phyloP scores from a whole-genome alignment of 106 monocot genomes.

The Dendrobium catenatum region DNA sequence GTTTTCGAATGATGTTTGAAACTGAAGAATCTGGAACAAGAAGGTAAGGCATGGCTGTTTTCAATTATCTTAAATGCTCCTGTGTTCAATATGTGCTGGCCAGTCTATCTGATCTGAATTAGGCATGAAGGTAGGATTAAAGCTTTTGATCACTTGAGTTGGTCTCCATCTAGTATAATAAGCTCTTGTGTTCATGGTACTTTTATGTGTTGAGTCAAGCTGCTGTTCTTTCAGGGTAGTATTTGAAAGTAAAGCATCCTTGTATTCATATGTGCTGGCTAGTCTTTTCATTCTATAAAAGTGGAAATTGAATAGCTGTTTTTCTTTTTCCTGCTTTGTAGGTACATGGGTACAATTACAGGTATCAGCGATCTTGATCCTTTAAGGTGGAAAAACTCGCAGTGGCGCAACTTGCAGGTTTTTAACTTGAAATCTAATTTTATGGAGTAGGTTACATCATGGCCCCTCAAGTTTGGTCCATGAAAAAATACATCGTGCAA shows the following conservation, averaged over 20 bases:
- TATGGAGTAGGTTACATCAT: neutral
- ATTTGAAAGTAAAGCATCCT: neutral
- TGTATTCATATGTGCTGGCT: neutral
- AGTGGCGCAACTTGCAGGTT: constrained; percentile 96
- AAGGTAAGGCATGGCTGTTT: constrained; percentile 28
- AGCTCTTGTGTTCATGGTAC: neutral
- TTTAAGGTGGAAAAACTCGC: constrained; percentile 91
- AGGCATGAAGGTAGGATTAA: too few relatives aligned
- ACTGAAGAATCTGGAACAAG: constrained; percentile 90
- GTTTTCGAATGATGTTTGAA: constrained; percentile 90
- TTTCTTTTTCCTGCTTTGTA: constrained; percentile 18
- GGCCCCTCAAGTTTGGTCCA: neutral
- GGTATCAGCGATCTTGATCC: constrained; percentile 90
- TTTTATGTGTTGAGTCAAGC: neutral
- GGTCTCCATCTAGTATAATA: neutral
- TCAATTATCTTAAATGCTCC: neutral
- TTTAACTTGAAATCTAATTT: neutral
- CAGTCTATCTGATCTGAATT: too few relatives aligned
- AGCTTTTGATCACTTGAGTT: neutral
- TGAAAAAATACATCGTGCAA: neutral
- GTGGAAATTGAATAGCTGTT: neutral
- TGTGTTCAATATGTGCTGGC: too few relatives aligned
- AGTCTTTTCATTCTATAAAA: neutral
- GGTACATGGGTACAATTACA: constrained; percentile 97
- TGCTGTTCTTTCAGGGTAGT: neutral